Evolutionary conservation across 2,329 filamentous ascomycete genomes (phyloP).

Genomic region (Cladosporium velox): DNA sequence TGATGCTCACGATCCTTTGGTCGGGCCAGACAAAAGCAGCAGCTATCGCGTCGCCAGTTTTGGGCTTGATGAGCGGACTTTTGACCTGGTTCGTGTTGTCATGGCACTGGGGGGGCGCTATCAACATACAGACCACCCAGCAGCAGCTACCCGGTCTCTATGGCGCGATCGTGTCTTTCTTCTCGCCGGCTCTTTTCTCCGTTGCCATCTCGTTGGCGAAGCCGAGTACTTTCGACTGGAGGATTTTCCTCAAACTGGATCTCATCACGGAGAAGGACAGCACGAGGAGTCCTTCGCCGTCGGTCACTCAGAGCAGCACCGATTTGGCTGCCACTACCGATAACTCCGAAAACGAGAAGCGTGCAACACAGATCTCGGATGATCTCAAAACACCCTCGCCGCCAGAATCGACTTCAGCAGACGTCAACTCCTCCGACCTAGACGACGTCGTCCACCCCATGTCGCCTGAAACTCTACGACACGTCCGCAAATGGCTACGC

Average conservation of each 20-base stretch:
- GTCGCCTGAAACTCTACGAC: constrained; percentile 32
- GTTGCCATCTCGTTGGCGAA: constrained; percentile 44
- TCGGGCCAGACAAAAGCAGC: constrained; percentile 49
- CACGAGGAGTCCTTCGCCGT: neutral
- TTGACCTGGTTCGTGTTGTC: constrained; percentile 47
- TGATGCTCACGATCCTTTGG: constrained; percentile 50
- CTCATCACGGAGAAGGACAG: constrained; percentile 43
- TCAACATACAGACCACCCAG: constrained; percentile 47
- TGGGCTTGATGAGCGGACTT: constrained; percentile 47
- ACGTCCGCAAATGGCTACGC: constrained; percentile 30
- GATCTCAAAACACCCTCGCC: neutral
- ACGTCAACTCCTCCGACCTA: neutral
- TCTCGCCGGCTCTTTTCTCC: constrained; percentile 50
- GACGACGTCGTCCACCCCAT: constrained; percentile 51
- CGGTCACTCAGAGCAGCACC: neutral
- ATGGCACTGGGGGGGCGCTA: constrained; percentile 42
- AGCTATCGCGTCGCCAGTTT: constrained; percentile 47
- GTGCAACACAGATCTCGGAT: neutral
- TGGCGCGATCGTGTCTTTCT: constrained; percentile 49
- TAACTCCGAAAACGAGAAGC: neutral
- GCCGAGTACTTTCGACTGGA: constrained; percentile 44
- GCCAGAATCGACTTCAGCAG: neutral
- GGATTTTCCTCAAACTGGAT: constrained; percentile 51
- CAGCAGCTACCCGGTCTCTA: constrained; percentile 47
- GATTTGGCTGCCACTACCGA: neutral